A percentile compares a stretch with the other conserved stretches of the same genome.
These are phyloP conservation scores for Crithidia sp. DNA, from an alignment of 208 protist genomes.

Conservation along the genomic window DNA sequence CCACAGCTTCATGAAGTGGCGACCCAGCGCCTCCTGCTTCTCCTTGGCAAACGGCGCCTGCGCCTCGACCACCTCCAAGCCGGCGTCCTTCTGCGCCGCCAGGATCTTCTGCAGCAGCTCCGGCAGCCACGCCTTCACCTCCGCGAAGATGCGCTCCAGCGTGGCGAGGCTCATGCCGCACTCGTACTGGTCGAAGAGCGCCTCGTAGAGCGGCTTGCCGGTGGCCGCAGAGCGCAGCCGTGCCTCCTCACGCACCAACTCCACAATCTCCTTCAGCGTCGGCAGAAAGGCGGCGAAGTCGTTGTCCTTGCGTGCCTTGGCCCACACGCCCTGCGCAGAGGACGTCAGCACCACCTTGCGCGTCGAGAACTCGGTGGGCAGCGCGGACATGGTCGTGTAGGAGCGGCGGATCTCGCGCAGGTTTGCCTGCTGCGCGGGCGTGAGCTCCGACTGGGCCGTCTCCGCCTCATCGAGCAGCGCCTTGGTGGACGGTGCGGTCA, in stretches of 20 bases:
- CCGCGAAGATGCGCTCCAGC: slow-evolving; percentile 70
- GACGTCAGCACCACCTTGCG: slow-evolving; percentile 51
- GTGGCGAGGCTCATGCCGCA: slow-evolving; percentile 63
- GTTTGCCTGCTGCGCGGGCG: slow-evolving; percentile 57
- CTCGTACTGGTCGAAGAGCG: slow-evolving; percentile 79
- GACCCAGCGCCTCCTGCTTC: slow-evolving; percentile 61
- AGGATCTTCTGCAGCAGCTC: slow-evolving; percentile 64
- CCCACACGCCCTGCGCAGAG: slow-evolving; percentile 48
- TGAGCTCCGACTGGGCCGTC: slow-evolving; percentile 28
- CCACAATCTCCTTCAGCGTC: slow-evolving; percentile 72
- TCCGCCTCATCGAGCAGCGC: slow-evolving; percentile 45
- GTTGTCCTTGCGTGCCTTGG: slow-evolving; percentile 59
- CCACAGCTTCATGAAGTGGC: slow-evolving; percentile 65
- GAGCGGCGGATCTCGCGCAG: slow-evolving; percentile 66
- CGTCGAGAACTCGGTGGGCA: slow-evolving; percentile 58
- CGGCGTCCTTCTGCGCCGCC: slow-evolving; percentile 40
- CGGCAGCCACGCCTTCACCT: slow-evolving; percentile 82
- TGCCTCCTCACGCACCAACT: slow-evolving; percentile 63
- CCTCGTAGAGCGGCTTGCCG: slow-evolving; percentile 67
- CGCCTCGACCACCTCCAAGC: slow-evolving; percentile 22
- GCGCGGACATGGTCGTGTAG: slow-evolving; percentile 29
- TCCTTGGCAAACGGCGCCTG: slow-evolving; percentile 51
- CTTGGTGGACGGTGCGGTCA: slow-evolving; percentile 42
- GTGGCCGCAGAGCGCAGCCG: slow-evolving; percentile 40
- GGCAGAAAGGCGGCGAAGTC: slow-evolving; percentile 68